Evolutionary conservation across 306 rosid species (phyloP), one percentile per base, ranked within the genome.

Genomic region (Acacia confusa): DNA sequence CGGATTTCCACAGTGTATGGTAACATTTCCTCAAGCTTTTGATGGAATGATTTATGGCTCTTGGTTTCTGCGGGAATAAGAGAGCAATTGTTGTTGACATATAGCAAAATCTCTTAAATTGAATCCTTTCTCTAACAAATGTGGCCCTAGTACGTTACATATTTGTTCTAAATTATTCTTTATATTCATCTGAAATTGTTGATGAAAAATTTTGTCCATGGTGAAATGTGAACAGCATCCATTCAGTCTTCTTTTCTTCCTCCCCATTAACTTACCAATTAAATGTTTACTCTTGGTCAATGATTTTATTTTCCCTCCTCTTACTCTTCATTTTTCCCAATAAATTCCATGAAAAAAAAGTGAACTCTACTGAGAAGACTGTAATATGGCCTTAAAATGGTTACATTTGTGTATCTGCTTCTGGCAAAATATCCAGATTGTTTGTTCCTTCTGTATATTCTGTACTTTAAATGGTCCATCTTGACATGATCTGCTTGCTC

Each of bases 371-470:
- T 24, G 30, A 60, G 52, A 32, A 63, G 30, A 13, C 24, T n/a
- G 41, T 60, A 47, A 25, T 9, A 71, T 61, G 47, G 28, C 38
- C 50, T 45, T 25, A 3, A 72, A 80, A 28, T 25, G 22, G 27
- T 12, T 72, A 44, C 1, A 44, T 24, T 25, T 61, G 30, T 83
- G 10, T 53, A 55, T 53, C 73, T 64, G 61, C 55, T 72, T 27
- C 74, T 24, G 45, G 79, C 43, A 79, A 65, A 74, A 65, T 65
- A 74, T 24, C 34, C 36, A 38, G 40, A 50, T 77, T 12, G 47
- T 32, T 81, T 64, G 84, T 80, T 66, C 74, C 43, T 52, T 74
- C 27, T 25, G 28, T 53, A 27, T 27, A 40, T 66, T 34, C 45
- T 66, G 71, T 66, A 7, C 24, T 66, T 66, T 66, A 65, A 72